Evolutionary conservation across 441 rosid species (phyloP).

Genomic region (Arabidopsis hybrid): DNA sequence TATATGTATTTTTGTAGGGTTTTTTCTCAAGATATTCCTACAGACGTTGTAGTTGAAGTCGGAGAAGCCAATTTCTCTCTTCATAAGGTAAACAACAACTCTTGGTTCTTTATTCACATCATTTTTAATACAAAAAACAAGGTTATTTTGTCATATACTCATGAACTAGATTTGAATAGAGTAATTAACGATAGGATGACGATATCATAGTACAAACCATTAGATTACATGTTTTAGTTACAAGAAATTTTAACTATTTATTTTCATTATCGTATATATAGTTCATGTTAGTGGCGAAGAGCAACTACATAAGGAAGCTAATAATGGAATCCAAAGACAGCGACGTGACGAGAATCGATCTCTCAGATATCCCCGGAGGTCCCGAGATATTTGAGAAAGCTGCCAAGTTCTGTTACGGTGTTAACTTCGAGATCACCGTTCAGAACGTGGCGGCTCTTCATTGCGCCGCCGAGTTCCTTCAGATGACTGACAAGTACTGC

Average conservation of each 20-base stretch:
- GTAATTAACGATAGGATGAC: not conserved
- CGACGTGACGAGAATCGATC: slow-evolving; percentile 63
- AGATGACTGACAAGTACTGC: slow-evolving; percentile 77
- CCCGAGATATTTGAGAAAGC: slow-evolving; percentile 85
- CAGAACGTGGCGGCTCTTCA: slow-evolving; percentile 85
- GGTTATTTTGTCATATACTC: not conserved
- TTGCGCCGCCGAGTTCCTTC: slow-evolving; percentile 83
- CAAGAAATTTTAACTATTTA: not conserved
- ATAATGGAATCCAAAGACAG: slow-evolving; percentile 73
- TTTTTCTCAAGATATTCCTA: slow-evolving; percentile 83
- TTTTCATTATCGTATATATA: slow-evolving; percentile 37
- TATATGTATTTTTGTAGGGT: slow-evolving; percentile 58
- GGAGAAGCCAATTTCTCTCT: slow-evolving; percentile 86
- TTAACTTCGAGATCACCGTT: slow-evolving; percentile 87
- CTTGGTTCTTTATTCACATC: slow-evolving; percentile 11
- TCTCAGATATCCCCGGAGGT: slow-evolving; percentile 87
- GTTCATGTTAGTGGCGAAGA: slow-evolving; percentile 92
- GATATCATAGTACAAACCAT: not conserved
- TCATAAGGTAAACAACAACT: slow-evolving; percentile 65
- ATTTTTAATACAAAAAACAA: not conserved
- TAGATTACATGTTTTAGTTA: not conserved
- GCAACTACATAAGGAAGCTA: slow-evolving; percentile 78
- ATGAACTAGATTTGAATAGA: not conserved
- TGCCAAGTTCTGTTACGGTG: slow-evolving; percentile 83
- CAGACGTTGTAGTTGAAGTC: slow-evolving; percentile 72